Conservation (phyloP, 2,329 filamentous ascomycete genomes). For the Phialocephala subalpina region DNA sequence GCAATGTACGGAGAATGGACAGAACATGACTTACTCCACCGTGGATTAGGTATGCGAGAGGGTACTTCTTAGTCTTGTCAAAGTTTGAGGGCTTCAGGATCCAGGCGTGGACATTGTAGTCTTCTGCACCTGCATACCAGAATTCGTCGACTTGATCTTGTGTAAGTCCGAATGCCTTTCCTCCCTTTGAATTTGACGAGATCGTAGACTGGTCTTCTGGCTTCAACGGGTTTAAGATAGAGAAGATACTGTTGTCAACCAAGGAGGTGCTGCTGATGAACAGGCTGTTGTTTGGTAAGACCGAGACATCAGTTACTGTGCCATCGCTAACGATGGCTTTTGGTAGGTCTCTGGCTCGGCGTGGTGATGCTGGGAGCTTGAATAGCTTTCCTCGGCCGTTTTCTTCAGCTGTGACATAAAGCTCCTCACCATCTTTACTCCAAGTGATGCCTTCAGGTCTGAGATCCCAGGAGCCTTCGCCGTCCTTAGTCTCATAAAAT, state of each 20-base stretch:
- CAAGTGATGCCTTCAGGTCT: conserved; percentile 65
- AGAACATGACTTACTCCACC: conserved; percentile 60
- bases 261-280: conserved; percentile 74
- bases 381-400: conserved; percentile 69
- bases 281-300: conserved; percentile 59
- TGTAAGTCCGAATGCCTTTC: conserved; percentile 72
- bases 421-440: conserved; percentile 64
- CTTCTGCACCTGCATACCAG: conserved; percentile 71
- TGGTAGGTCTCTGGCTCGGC: conserved; percentile 57
- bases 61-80: conserved; percentile 74
- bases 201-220: conserved; percentile 51
- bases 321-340: conserved; percentile 59
- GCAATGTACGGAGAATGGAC: neutral
- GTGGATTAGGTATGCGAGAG: conserved; percentile 81
- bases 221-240: conserved; percentile 53
- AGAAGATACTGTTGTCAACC: conserved; percentile 76
- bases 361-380: conserved; percentile 64
- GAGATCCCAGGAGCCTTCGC: conserved; percentile 68
- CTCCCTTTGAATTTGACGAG: conserved; percentile 72
- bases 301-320: conserved; percentile 60
- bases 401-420: conserved; percentile 80
- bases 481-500: conserved; percentile 68
- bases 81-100: conserved; percentile 74
- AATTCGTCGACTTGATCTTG: conserved; percentile 71
- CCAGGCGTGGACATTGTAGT: conserved; percentile 69